Evolutionary conservation across 768 basidiomycete species (phyloP).

Genomic region (Pisolithus marmoratus): DNA sequence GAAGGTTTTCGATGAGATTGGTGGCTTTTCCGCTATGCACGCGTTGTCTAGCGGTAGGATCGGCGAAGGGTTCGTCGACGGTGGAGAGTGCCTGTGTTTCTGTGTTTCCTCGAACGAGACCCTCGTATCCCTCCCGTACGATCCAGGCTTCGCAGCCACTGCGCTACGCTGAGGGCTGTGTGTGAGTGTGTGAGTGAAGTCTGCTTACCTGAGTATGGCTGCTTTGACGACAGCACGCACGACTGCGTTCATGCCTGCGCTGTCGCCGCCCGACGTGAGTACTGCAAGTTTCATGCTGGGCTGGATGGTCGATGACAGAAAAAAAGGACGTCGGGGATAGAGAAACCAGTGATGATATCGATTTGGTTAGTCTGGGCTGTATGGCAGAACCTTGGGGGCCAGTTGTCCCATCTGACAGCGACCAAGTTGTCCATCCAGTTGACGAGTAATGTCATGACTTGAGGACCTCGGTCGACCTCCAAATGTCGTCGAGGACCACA

Average conservation of each 20-base stretch:
- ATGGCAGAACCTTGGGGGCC: too few species aligned
- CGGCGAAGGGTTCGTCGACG: constrained; percentile 25
- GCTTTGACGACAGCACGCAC: constrained; percentile 92
- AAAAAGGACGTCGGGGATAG: not conserved
- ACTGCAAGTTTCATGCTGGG: constrained; percentile 83
- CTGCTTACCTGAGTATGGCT: constrained; percentile 78
- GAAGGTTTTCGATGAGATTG: constrained; percentile 61
- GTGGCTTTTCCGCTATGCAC: constrained; percentile 19
- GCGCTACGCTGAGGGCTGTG: not conserved
- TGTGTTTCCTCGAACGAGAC: constrained; percentile 87
- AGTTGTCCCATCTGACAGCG: too few species aligned
- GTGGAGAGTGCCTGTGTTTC: constrained; percentile 28
- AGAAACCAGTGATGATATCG: too few species aligned
- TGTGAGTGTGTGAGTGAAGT: not conserved
- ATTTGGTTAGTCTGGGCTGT: too few species aligned
- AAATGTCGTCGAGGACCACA: constrained; percentile 44
- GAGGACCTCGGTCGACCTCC: not conserved
- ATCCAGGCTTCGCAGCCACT: constrained; percentile 96
- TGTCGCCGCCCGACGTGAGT: constrained; percentile 94
- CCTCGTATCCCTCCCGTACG: constrained; percentile 97
- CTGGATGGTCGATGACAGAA: not conserved
- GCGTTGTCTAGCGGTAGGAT: constrained; percentile 13
- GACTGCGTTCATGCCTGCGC: constrained; percentile 95
- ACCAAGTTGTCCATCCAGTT: too few species aligned
- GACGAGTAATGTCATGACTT: not conserved